Percentiles rank a stretch among this genome's conserved stretches.
These are phyloP conservation scores for Geotrichum siamense DNA, from an alignment of 1,139 yeast species.

Conservation along the genomic window DNA sequence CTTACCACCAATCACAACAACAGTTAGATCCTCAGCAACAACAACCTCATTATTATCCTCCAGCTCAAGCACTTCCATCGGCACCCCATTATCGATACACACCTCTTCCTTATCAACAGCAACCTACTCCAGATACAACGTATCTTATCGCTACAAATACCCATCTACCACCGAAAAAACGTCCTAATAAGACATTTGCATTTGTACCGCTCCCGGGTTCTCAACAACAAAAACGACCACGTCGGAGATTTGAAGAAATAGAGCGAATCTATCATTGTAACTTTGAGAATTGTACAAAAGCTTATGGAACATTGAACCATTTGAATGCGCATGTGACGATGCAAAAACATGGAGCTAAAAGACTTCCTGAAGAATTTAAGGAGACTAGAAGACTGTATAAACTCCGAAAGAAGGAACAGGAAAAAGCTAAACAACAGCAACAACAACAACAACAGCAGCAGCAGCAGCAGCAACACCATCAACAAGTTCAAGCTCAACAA, in stretches of 20 bases:
- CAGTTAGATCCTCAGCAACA: not conserved
- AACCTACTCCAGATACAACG: not conserved
- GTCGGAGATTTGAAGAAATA: constrained; percentile 65
- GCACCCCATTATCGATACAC: not conserved
- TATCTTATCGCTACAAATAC: not conserved
- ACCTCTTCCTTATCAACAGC: not conserved
- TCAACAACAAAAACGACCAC: constrained; percentile 43
- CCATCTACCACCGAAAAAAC: constrained; percentile 4
- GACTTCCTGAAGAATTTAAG: constrained; percentile 61
- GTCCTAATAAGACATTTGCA: constrained; percentile 14
- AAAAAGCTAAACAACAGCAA: constrained; percentile 24
- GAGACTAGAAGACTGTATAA: constrained; percentile 38
- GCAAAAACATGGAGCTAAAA: constrained; percentile 64
- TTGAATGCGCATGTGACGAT: constrained; percentile 67
- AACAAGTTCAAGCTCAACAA: constrained; percentile 2
- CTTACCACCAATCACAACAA: not conserved
- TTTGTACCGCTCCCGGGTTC: constrained; percentile 30
- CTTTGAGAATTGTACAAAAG: constrained; percentile 54
- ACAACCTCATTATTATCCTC: constrained; percentile 1
- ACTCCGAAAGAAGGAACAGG: constrained; percentile 24
- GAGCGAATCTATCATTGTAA: constrained; percentile 59
- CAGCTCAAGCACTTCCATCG: not conserved
- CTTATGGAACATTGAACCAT: constrained; percentile 72
- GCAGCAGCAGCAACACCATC: constrained; percentile 12
- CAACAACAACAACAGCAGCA: constrained; percentile 14